These are phyloP conservation scores for Penicillium sp. DNA, from an alignment of 2,329 filamentous ascomycete genomes.

Conservation along the genomic window DNA sequence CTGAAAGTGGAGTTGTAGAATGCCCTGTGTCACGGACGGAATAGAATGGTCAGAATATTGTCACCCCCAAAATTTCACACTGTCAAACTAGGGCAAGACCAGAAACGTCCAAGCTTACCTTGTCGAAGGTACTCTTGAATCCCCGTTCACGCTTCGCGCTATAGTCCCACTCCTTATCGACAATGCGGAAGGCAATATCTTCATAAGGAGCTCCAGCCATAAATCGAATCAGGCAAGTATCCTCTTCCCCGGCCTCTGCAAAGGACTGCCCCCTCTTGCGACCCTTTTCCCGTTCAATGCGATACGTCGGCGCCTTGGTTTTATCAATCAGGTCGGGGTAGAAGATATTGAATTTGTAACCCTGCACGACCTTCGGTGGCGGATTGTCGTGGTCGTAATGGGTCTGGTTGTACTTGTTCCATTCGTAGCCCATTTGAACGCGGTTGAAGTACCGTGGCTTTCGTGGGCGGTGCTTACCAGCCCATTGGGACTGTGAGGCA, in stretches of 20 bases:
- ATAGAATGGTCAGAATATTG: conserved; percentile 6
- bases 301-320: conserved; percentile 90
- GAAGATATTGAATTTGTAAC: conserved; percentile 99
- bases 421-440: conserved; percentile 98
- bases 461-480: conserved; percentile 79
- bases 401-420: conserved; percentile 99
- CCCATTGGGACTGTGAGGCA: conserved; percentile 71
- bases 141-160: conserved; percentile 92
- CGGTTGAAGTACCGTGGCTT: conserved; percentile 98
- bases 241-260: conserved; percentile 90
- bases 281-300: conserved; percentile 91
- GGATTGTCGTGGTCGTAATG: conserved; percentile 99
- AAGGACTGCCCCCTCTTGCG: conserved; percentile 87
- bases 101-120: conserved; percentile 61
- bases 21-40: conserved; percentile 61
- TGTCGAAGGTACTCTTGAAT: conserved; percentile 96
- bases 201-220: conserved; percentile 94
- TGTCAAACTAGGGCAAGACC: no score
- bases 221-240: conserved; percentile 95
- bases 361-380: conserved; percentile 95
- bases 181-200: conserved; percentile 94
- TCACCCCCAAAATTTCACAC: background rate
- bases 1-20: conserved; percentile 94
- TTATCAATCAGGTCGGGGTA: conserved; percentile 97
- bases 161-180: conserved; percentile 99